phyloP scores from a whole-genome alignment of 352 stramenopile species.

The Phytopythium cucurbitacearum region DNA sequence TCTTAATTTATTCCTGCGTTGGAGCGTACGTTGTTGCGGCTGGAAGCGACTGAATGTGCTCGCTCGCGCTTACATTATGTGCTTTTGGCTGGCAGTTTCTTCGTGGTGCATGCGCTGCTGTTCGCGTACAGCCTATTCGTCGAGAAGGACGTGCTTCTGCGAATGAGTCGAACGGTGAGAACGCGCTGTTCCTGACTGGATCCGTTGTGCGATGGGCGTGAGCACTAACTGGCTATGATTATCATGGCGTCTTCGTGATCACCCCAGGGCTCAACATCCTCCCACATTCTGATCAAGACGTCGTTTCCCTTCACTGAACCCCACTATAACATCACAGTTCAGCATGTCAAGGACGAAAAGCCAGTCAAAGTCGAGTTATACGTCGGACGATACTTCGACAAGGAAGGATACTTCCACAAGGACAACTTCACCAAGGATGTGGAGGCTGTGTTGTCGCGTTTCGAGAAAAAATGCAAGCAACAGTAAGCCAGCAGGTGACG shows the following conservation, averaged over 20 bases:
- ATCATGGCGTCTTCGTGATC: background rate
- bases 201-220: background rate
- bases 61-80: background rate
- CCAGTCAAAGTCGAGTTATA: conserved; percentile 66
- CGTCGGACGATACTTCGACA: conserved; percentile 83
- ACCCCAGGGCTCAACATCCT: conserved; percentile 24
- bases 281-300: conserved; percentile 57
- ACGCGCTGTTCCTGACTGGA: background rate
- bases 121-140: conserved; percentile 67
- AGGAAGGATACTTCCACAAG: conserved; percentile 83
- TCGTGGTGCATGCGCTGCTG: conserved; percentile 72
- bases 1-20: conserved; percentile 69
- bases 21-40: conserved; percentile 31
- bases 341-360: conserved; percentile 35
- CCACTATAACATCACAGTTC: conserved; percentile 63
- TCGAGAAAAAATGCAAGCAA: conserved; percentile 72
- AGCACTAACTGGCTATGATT: background rate
- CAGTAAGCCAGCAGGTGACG: conserved; percentile 32
- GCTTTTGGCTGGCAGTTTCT: conserved; percentile 47
- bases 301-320: conserved; percentile 67
- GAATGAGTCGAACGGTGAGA: conserved; percentile 60
- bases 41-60: background rate
- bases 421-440: conserved; percentile 71
- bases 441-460: conserved; percentile 47
- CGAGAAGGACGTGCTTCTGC: conserved; percentile 75